Percentiles rank a stretch among this genome's conserved stretches.
phyloP scores from a whole-genome alignment of 2,329 filamentous ascomycete genomes.

The Aureobasidium subglaciale region DNA sequence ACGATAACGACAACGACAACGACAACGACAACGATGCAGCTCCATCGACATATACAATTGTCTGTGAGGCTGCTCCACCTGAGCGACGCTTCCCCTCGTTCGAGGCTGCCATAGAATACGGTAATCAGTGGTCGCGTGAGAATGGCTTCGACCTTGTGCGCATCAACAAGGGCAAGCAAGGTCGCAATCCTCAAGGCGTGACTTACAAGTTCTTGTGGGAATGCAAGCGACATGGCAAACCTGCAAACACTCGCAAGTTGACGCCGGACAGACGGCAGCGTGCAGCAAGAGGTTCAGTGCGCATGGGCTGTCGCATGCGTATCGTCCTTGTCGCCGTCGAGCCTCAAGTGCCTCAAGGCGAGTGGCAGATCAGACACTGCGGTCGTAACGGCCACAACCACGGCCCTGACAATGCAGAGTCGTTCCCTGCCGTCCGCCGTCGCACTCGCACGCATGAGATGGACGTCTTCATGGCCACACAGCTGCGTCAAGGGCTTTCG shows the following conservation, averaged over 20 bases:
- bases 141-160: slow-evolving; percentile 13
- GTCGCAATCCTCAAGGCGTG: slow-evolving; percentile 10
- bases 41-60: neutral
- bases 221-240: slow-evolving; percentile 14
- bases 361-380: slow-evolving; percentile 14
- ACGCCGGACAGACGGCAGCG: slow-evolving; percentile 1
- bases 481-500: slow-evolving; percentile 8
- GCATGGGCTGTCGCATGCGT: slow-evolving; percentile 12
- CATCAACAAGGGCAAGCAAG: slow-evolving; percentile 15
- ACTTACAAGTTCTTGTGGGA: slow-evolving; percentile 15
- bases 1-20: neutral
- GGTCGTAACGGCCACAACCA: slow-evolving; percentile 12
- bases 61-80: slow-evolving; percentile 7
- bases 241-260: slow-evolving; percentile 10
- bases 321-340: slow-evolving; percentile 10
- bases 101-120: slow-evolving; percentile 9
- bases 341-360: slow-evolving; percentile 3
- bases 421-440: slow-evolving; percentile 3
- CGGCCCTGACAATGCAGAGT: slow-evolving; percentile 5
- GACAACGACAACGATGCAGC: neutral
- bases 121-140: slow-evolving; percentile 11
- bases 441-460: slow-evolving; percentile 13
- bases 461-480: slow-evolving; percentile 12
- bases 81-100: slow-evolving; percentile 10
- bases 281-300: neutral